Evolutionary conservation across 2,329 filamentous ascomycete species (phyloP).

Genomic region (Colletotrichum shisoi): DNA sequence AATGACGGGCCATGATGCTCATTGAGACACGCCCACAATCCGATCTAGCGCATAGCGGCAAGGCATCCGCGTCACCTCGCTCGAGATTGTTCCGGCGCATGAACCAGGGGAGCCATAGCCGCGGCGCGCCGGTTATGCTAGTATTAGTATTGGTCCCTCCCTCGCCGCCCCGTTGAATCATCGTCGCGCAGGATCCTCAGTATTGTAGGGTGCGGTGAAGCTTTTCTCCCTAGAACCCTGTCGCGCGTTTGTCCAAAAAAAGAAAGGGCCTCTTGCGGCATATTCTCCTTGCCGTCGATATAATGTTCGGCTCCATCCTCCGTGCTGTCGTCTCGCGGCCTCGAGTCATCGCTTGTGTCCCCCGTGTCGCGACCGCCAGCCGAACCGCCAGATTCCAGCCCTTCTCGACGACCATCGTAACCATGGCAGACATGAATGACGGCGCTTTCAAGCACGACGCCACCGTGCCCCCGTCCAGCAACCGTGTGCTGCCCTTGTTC

Average conservation of each 20-base stretch:
- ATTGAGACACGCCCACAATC: slow-evolving; percentile 24
- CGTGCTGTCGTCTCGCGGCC: slow-evolving; percentile 32
- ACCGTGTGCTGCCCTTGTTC: slow-evolving; percentile 69
- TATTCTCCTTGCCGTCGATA: slow-evolving; percentile 26
- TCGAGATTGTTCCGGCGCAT: slow-evolving; percentile 35
- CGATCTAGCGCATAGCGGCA: slow-evolving; percentile 20
- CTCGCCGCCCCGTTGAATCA: slow-evolving; percentile 29
- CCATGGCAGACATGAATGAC: slow-evolving; percentile 54
- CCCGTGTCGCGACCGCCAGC: slow-evolving; percentile 21
- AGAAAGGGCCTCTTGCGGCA: slow-evolving; percentile 28
- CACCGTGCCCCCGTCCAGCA: slow-evolving; percentile 56
- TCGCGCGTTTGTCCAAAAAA: slow-evolving; percentile 21
- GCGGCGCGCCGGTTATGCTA: slow-evolving; percentile 27
- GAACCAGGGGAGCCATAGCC: slow-evolving; percentile 33
- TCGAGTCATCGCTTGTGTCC: slow-evolving; percentile 19
- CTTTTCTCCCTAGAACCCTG: slow-evolving; percentile 34
- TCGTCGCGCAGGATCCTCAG: slow-evolving; percentile 22
- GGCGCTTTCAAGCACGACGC: slow-evolving; percentile 67
- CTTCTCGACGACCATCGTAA: slow-evolving; percentile 34
- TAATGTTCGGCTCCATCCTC: slow-evolving; percentile 36
- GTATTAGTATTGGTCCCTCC: slow-evolving; percentile 35
- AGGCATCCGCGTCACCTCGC: slow-evolving; percentile 28
- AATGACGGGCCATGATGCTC: slow-evolving; percentile 27
- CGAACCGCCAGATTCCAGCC: slow-evolving; percentile 29
- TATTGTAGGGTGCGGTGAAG: slow-evolving; percentile 28